Conservation (phyloP, 2,329 filamentous ascomycete genomes). For the Aotearoamyces nothofagi region DNA sequence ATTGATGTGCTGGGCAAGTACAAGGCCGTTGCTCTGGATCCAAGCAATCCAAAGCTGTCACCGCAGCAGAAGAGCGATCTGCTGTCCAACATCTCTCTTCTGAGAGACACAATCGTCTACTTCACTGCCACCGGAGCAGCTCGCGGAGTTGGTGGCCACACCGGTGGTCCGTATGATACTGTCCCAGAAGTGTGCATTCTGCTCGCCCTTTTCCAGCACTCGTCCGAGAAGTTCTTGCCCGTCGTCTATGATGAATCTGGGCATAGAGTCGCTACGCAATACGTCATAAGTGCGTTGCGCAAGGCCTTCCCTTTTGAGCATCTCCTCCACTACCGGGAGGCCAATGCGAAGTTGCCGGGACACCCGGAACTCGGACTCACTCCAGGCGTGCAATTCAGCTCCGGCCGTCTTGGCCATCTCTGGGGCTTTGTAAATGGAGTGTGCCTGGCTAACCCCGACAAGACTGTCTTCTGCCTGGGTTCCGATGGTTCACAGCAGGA, state of each 20-base stretch:
- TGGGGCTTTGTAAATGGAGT: conserved; percentile 24
- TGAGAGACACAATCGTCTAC: conserved; percentile 23
- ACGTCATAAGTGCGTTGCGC: no score
- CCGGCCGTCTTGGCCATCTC: conserved; percentile 24
- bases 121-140: conserved; percentile 24
- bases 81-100: conserved; percentile 21
- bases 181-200: conserved; percentile 24
- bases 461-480: conserved; percentile 22
- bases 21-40: no score
- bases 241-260: no score
- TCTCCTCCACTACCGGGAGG: no score
- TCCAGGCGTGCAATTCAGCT: conserved; percentile 24
- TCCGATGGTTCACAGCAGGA: conserved; percentile 26
- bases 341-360: no score
- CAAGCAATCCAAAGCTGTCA: conserved; percentile 19
- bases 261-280: no score
- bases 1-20: no score
- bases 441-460: conserved; percentile 21
- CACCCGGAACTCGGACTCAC: conserved; percentile 24
- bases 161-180: conserved; percentile 24
- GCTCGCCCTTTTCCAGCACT: conserved; percentile 21
- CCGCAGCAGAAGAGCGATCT: conserved; percentile 22
- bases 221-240: conserved; percentile 19
- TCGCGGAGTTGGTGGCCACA: conserved; percentile 22
- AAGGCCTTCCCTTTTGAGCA: no score